Base-by-base conservation (phyloP, 306 rosid species). In the Begonia loranthoides region DNA sequence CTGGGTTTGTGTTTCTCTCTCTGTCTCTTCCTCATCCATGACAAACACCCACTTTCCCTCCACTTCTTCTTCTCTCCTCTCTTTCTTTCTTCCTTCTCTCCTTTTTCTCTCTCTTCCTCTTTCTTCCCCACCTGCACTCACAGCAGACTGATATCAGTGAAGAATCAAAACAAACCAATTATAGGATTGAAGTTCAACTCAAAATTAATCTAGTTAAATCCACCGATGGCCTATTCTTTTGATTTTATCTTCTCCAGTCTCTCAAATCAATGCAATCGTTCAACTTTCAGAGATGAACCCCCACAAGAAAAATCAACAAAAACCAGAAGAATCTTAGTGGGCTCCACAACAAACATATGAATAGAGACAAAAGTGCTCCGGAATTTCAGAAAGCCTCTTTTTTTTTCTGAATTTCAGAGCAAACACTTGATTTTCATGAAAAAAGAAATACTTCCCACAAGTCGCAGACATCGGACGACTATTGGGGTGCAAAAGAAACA, bases 1-100 rank as follows among this genome's bases (percentile, higher is more conserved):
- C 66, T 79, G n/a, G 73, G 65, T 67, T 77, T 81, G 59, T 73
- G 69, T 69, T 67, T 76, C 44, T 76, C 76, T 76, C 75, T 74
- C 22, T 57, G 68, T 41, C 66, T 70, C 68, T 66, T 81, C 64
- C 63, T 85, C 77, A 89, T 82, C 95, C 97, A 90, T 50, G 88
- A 66, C 60, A 90, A 78, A 75, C 99, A 90, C 19, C 99, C 92
- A 17, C 71, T 66, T 67, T 67, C 79, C 54, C 77, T 70, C 52
- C 57, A 53, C 57, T 49, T 56, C 17, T 56, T 63, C 54, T 67
- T 58, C 39, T 76, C 62, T 36, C 54, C 14, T 50, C 56, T 66
- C 15, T 22, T 66, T 71, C 68, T 67, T 34, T 70, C 67, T 2
- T 47, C 65, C 65, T 60, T 63, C 45, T 59, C 64, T 40, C 58